phyloP scores from a whole-genome alignment of 768 basidiomycete genomes.

The Xerocomellus amylosporus region DNA sequence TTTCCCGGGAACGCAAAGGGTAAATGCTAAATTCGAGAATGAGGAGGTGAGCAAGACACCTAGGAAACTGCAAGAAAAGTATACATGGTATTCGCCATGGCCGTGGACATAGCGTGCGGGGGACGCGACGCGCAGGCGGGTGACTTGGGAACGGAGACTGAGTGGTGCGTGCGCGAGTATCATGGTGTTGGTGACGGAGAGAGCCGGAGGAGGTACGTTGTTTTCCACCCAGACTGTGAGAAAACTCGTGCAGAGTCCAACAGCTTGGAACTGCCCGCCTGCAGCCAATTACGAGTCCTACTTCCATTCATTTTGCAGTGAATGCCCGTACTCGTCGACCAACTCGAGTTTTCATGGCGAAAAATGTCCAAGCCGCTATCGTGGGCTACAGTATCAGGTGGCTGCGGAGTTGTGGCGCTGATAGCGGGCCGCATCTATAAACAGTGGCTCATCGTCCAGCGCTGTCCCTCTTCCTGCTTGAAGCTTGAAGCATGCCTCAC shows the following conservation, averaged over 20 bases:
- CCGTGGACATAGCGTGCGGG: conserved; percentile 48
- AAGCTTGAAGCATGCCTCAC: conserved; percentile 45
- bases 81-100: conserved; percentile 53
- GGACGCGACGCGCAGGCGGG: conserved; percentile 23
- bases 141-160: conserved; percentile 38
- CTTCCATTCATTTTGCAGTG: not conserved
- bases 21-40: conserved; percentile 41
- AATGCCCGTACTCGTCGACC: not conserved
- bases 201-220: conserved; percentile 2
- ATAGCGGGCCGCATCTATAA: conserved; percentile 13
- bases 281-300: not conserved
- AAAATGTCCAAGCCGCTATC: too few relatives aligned
- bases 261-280: too few relatives aligned
- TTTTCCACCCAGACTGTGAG: conserved; percentile 14
- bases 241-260: conserved; percentile 1
- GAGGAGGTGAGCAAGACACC: conserved; percentile 5
- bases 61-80: not conserved
- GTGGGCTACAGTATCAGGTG: not conserved
- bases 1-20: conserved; percentile 54
- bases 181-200: conserved; percentile 17
- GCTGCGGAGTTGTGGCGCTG: conserved; percentile 11
- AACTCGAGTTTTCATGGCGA: not conserved
- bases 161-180: conserved; percentile 48
- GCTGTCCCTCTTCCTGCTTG: not conserved
- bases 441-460: not conserved